A percentile compares a stretch with the other conserved stretches of the same genome.
phyloP scores from a whole-genome alignment of 345 rosid species.

The Arabis hirsuta region DNA sequence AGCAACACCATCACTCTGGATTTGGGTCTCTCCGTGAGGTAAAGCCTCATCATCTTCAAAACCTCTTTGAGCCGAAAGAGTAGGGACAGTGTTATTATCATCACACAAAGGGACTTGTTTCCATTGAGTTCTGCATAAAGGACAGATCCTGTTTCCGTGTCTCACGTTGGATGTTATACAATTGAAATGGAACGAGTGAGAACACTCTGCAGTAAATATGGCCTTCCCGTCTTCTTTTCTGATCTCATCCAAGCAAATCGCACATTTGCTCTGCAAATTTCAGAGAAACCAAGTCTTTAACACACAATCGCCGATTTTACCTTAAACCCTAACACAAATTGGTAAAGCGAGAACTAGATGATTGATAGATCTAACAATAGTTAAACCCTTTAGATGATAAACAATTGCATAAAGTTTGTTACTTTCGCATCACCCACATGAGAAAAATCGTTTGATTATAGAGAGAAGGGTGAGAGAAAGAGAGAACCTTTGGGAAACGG shows the following conservation, averaged over 20 bases:
- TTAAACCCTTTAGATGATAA: not conserved
- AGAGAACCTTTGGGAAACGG: slow-evolving; percentile 38
- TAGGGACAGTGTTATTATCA: slow-evolving; percentile 38
- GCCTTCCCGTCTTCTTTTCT: slow-evolving; percentile 80
- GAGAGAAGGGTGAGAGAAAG: slow-evolving; percentile 2
- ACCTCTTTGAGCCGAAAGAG: slow-evolving; percentile 51
- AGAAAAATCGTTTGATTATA: not conserved
- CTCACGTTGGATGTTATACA: slow-evolving; percentile 85
- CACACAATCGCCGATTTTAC: not conserved
- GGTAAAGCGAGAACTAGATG: not conserved
- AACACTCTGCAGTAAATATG: slow-evolving; percentile 91
- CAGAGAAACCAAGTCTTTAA: slow-evolving; percentile 29
- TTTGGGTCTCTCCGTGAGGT: slow-evolving; percentile 27
- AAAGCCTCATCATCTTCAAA: slow-evolving; percentile 84
- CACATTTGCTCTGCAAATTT: slow-evolving; percentile 67
- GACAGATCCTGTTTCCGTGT: slow-evolving; percentile 86
- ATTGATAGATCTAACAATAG: not conserved
- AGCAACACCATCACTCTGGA: slow-evolving; percentile 34
- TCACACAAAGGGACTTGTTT: slow-evolving; percentile 52
- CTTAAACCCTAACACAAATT: not conserved
- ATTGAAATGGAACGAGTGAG: slow-evolving; percentile 92
- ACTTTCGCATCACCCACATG: not conserved
- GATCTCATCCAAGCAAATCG: slow-evolving; percentile 76
- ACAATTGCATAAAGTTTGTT: not conserved
- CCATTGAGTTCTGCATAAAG: slow-evolving; percentile 88